These are phyloP conservation scores for Amylocystis lapponica DNA, from an alignment of 768 basidiomycete genomes.

Conservation along the genomic window DNA sequence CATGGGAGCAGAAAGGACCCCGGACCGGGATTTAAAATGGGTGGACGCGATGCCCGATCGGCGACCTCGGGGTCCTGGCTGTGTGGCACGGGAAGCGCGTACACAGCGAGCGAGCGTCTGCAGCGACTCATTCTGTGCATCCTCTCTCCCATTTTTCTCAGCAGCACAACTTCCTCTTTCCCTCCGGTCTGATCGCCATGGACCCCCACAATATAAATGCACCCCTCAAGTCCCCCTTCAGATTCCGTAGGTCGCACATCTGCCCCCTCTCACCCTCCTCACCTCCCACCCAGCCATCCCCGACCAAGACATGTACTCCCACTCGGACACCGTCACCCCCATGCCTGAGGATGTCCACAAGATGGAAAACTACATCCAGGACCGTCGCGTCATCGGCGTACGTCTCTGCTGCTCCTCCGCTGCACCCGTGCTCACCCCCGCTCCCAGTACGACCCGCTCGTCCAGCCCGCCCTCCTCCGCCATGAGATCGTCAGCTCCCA, in stretches of 20 bases:
- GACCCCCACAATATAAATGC: slow-evolving; percentile 8
- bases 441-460: slow-evolving; percentile 86
- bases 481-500: slow-evolving; percentile 74
- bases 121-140: not conserved
- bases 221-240: slow-evolving; percentile 19
- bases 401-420: slow-evolving; percentile 21
- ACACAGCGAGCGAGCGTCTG: no score
- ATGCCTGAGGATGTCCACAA: slow-evolving; percentile 60
- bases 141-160: not conserved
- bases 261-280: slow-evolving; percentile 14
- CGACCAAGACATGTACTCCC: slow-evolving; percentile 13
- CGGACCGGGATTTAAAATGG: not conserved
- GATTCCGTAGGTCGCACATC: slow-evolving; percentile 29
- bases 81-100: no score
- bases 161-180: not conserved
- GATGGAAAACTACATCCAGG: slow-evolving; percentile 71
- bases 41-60: no score
- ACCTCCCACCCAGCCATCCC: slow-evolving; percentile 33
- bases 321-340: slow-evolving; percentile 44
- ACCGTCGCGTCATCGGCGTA: slow-evolving; percentile 77
- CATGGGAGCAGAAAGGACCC: not conserved
- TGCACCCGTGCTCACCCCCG: slow-evolving; percentile 1
- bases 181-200: slow-evolving; percentile 4
- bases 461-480: slow-evolving; percentile 86
- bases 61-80: no score